Evolutionary conservation across 2,329 filamentous ascomycete species (phyloP).

Genomic region (Arthrocladium fulminans): DNA sequence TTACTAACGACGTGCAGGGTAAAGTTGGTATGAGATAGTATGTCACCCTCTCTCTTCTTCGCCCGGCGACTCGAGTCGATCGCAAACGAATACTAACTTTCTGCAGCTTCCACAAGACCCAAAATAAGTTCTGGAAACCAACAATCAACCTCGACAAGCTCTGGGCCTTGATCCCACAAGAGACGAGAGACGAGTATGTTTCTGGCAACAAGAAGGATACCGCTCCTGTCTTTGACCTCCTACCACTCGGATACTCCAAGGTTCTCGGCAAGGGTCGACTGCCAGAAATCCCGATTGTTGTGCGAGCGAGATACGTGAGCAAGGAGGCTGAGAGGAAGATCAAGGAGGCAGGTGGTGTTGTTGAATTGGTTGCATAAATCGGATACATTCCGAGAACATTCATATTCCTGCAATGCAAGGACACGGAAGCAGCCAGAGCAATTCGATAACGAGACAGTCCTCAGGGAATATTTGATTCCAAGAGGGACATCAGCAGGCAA

Average conservation of each 20-base stretch:
- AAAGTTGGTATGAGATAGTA: slow-evolving; percentile 81
- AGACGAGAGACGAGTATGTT: slow-evolving; percentile 90
- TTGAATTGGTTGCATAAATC: slow-evolving; percentile 84
- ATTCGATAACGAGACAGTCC: background rate
- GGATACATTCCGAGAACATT: background rate
- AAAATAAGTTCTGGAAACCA: slow-evolving; percentile 97
- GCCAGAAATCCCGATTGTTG: slow-evolving; percentile 85
- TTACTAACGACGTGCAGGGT: slow-evolving; percentile 44
- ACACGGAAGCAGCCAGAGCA: background rate
- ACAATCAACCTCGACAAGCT: slow-evolving; percentile 99
- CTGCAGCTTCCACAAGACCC: slow-evolving; percentile 74
- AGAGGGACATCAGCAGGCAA: background rate
- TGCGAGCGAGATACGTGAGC: slow-evolving; percentile 91
- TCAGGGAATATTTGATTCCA: background rate
- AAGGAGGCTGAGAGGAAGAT: slow-evolving; percentile 98
- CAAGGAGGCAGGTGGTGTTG: slow-evolving; percentile 89
- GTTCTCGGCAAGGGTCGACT: slow-evolving; percentile 96
- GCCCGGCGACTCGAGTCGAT: background rate
- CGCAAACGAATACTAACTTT: background rate
- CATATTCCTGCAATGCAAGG: background rate
- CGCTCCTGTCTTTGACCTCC: slow-evolving; percentile 94
- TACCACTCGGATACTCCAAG: slow-evolving; percentile 95
- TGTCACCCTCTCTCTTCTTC: background rate
- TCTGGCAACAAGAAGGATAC: slow-evolving; percentile 72
- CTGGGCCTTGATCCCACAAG: slow-evolving; percentile 85